Evolutionary conservation across 768 basidiomycete genomes (phyloP).

Genomic region (Boletellus ananas): DNA sequence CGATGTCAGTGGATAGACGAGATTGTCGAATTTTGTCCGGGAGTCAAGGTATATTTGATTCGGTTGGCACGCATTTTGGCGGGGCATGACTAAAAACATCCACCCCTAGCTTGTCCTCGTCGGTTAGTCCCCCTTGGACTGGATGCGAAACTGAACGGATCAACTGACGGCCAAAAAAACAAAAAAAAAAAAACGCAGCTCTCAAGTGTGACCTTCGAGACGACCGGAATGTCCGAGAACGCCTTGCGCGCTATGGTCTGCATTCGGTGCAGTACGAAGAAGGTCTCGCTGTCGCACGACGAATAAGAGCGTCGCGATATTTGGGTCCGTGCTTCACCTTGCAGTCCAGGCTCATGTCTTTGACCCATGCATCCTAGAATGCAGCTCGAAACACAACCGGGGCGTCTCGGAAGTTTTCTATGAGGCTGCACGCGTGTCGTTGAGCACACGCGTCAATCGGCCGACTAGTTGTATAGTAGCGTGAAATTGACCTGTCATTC

Average conservation of each 20-base stretch:
- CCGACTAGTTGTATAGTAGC: conserved; percentile 56
- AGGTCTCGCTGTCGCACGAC: conserved; percentile 80
- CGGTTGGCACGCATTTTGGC: conserved; percentile 1
- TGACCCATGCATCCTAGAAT: conserved; percentile 51
- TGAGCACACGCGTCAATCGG: conserved; percentile 70
- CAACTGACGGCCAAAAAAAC: conserved; percentile 8
- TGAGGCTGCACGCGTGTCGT: conserved; percentile 83
- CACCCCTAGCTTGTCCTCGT: conserved; percentile 72
- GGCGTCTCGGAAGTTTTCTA: conserved; percentile 92
- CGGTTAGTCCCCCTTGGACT: conserved; percentile 48
- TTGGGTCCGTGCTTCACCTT: conserved; percentile 56
- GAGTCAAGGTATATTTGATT: conserved; percentile 68
- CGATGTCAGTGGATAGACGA: conserved; percentile 87
- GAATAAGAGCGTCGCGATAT: conserved; percentile 91
- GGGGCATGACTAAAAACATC: conserved; percentile 4
- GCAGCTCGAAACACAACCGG: conserved; percentile 95
- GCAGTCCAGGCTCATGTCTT: neutral
- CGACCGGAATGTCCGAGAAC: conserved; percentile 67
- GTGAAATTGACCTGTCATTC: conserved; percentile 34
- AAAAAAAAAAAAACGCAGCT: conserved; percentile 42
- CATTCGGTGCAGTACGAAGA: conserved; percentile 90
- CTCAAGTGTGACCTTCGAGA: conserved; percentile 95
- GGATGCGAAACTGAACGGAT: neutral
- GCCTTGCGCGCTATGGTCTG: conserved; percentile 63
- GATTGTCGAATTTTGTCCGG: conserved; percentile 88